These are phyloP conservation scores for Fusarium burgessii DNA, from an alignment of 2,329 filamentous ascomycete species.

Conservation along the genomic window DNA sequence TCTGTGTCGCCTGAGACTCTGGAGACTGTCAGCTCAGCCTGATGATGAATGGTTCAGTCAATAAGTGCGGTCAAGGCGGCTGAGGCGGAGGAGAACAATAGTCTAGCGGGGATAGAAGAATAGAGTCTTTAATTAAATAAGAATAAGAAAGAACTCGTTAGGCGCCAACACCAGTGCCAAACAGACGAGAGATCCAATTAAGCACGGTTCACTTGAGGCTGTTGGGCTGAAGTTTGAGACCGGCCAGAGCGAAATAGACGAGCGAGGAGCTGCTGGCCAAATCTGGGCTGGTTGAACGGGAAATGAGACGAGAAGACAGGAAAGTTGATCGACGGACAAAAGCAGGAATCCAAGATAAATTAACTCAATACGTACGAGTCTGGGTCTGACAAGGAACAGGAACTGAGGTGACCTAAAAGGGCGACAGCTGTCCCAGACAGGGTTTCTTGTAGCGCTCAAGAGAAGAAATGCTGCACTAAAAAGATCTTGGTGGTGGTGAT, in stretches of 20 bases:
- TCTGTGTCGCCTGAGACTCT: conserved; percentile 8
- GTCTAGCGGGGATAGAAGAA: not conserved
- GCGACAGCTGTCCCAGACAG: conserved; percentile 20
- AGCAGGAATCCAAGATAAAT: conserved; percentile 13
- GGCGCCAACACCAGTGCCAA: conserved; percentile 13
- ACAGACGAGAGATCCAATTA: conserved; percentile 24
- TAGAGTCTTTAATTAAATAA: conserved; percentile 3
- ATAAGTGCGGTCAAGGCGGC: conserved; percentile 15
- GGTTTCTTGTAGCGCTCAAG: conserved; percentile 30
- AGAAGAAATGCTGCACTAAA: conserved; percentile 2
- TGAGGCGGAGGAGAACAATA: conserved; percentile 19
- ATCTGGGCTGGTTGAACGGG: conserved; percentile 6
- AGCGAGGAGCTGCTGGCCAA: not conserved
- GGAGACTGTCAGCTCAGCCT: conserved; percentile 12
- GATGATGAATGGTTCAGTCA: not conserved
- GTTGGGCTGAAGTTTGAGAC: conserved; percentile 47
- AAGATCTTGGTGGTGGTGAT: conserved; percentile 7
- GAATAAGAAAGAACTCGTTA: conserved; percentile 11
- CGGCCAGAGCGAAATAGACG: conserved; percentile 38
- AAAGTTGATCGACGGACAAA: not conserved
- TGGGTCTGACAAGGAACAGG: conserved; percentile 14
- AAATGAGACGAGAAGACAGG: conserved; percentile 2
- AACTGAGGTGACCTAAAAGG: conserved; percentile 17
- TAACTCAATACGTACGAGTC: conserved; percentile 11
- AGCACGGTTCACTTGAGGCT: conserved; percentile 37